phyloP scores from a whole-genome alignment of 257 asterid species.

The Osmanthus fragrans region DNA sequence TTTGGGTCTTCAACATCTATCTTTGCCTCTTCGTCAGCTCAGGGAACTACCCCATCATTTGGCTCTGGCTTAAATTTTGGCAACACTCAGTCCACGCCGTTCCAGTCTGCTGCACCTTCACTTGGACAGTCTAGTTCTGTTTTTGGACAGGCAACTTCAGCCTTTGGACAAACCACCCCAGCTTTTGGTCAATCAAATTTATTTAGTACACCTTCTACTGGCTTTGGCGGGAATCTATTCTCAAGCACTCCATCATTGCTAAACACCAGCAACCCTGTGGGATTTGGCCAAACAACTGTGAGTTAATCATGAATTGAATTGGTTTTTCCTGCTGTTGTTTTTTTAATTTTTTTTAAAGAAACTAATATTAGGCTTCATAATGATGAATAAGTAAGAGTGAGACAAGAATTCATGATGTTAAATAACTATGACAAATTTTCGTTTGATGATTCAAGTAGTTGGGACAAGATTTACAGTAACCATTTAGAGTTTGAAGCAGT shows the following conservation, averaged over 20 bases:
- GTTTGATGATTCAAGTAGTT: slow-evolving; percentile 3
- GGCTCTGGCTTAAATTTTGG: slow-evolving; percentile 59
- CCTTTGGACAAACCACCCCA: slow-evolving; percentile 70
- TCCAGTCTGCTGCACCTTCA: slow-evolving; percentile 76
- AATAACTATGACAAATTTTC: not conserved
- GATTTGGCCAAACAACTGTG: slow-evolving; percentile 81
- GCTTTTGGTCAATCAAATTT: slow-evolving; percentile 65
- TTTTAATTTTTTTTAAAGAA: not conserved
- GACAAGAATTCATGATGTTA: not conserved
- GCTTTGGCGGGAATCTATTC: slow-evolving; percentile 72
- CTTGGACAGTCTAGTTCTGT: slow-evolving; percentile 59
- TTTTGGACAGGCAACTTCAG: slow-evolving; percentile 73
- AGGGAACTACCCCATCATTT: slow-evolving; percentile 62
- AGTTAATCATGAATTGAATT: slow-evolving; percentile 37
- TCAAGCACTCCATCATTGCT: slow-evolving; percentile 64
- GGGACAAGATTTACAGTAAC: slow-evolving; percentile 6
- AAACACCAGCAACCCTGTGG: slow-evolving; percentile 43
- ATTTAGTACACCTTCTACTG: slow-evolving; percentile 68
- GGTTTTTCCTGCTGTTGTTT: not conserved
- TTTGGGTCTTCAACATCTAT: slow-evolving; percentile 68
- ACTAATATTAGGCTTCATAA: slow-evolving; percentile 16
- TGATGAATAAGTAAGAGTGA: not conserved
- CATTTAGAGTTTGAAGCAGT: slow-evolving; percentile 12
- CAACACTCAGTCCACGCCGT: slow-evolving; percentile 78
- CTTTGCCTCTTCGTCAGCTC: slow-evolving; percentile 71